Conservation (phyloP, 2,329 filamentous ascomycete genomes). For the Colletotrichum musicola region DNA sequence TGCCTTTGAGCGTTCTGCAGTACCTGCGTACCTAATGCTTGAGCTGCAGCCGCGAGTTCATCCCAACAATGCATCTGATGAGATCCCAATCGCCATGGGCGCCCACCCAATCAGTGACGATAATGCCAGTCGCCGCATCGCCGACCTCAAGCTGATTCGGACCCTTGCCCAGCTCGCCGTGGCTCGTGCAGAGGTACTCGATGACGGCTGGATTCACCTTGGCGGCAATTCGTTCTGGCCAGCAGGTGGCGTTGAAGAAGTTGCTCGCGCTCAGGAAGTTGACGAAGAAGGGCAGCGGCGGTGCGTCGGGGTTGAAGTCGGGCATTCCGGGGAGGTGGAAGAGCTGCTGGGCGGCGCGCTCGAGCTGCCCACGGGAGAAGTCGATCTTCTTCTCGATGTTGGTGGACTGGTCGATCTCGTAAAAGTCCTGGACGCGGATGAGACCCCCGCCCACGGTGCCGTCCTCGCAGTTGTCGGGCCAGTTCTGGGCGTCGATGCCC, state of each 20-base stretch:
- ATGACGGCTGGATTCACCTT: constrained; percentile 85
- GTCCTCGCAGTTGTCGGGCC: constrained; percentile 91
- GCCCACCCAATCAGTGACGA: constrained; percentile 96
- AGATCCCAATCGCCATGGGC: constrained; percentile 90
- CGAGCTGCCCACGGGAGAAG: constrained; percentile 80
- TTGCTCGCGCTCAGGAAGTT: constrained; percentile 94
- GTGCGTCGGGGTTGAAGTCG: constrained; percentile 42
- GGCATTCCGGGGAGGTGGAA: constrained; percentile 57
- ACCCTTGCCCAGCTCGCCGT: constrained; percentile 65
- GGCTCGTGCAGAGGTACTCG: constrained; percentile 71
- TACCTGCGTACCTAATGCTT: constrained; percentile 49
- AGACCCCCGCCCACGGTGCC: constrained; percentile 76
- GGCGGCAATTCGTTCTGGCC: constrained; percentile 92
- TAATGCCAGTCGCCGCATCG: constrained; percentile 85
- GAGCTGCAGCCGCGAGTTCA: constrained; percentile 80
- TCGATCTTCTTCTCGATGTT: constrained; percentile 86
- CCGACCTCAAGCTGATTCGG: constrained; percentile 66
- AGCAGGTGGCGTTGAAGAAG: constrained; percentile 92
- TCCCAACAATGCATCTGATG: constrained; percentile 86
- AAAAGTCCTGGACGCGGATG: constrained; percentile 94
- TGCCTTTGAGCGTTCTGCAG: background rate
- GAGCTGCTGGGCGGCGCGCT: constrained; percentile 71
- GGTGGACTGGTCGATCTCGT: constrained; percentile 81
- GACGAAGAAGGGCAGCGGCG: constrained; percentile 77
- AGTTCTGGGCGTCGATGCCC: constrained; percentile 73